Base-by-base conservation (phyloP, 345 rosid genomes). In the Garcia nutans region DNA sequence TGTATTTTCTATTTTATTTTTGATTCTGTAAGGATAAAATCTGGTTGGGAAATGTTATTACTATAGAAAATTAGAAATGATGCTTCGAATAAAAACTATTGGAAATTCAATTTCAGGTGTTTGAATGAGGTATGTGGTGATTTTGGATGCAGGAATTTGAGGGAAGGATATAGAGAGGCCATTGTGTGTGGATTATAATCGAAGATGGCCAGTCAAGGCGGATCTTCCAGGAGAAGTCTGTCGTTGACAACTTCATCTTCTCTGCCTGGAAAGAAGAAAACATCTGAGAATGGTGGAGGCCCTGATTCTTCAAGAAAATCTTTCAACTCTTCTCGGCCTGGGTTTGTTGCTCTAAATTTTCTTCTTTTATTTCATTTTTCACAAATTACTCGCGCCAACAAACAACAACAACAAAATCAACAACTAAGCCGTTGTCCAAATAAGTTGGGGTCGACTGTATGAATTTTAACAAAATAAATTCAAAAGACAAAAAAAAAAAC, bases 181-280 rank as follows among this genome's bases (percentile, higher is more conserved):
- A 33, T 55, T 31, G 64, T 65, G 77, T 49, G 72, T 59, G 33
- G 76, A 71, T 50, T 60, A 15, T 54, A 5, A 62, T 74, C 24
- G 79, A 44, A 82, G 72, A 96, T 96, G 99, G 87, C 94, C 7
- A 87, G 89, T 84, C 94, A 90, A 80, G 87, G 87, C 49, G 91
- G 92, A 70, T 80, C 97, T 50, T 87, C 94, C 44, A 86, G 97
- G 83, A 88, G 82, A 73, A 91, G 90, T 68, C n/a, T 85, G 65
- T 84, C 97, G 55, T 33, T 83, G 59, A 58, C 89, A 54, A 87
- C 64, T 75, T 78, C 87, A 0, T 61, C 82, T 44, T 87, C 91
- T 10, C 41, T 74, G 26, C 79, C 72, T 44, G 86, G 84, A 52
- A 91, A 82, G 88, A 96, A 87, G 82, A 92, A 87, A 73, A 41